Conservation (phyloP, 345 rosid genomes). For the Leavenworthia alabamica region DNA sequence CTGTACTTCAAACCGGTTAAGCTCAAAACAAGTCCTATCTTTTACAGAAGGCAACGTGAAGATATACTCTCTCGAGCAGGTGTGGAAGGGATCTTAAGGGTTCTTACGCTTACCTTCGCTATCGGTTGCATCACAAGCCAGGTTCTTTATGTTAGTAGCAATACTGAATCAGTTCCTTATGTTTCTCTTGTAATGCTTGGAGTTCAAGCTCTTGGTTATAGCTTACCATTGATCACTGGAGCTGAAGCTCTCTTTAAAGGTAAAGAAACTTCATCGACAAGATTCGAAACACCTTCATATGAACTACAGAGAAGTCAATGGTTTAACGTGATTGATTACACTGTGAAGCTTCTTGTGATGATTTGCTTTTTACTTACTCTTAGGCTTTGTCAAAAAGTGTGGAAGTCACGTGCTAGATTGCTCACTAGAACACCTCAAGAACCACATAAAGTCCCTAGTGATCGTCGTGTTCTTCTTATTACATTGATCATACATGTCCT, state of each 20-base stretch:
- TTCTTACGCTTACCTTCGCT: conserved; percentile 63
- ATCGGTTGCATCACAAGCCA: conserved; percentile 66
- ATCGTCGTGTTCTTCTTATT: conserved; percentile 45
- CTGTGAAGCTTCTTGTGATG: conserved; percentile 70
- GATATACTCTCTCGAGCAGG: conserved; percentile 73
- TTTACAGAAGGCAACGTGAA: conserved; percentile 73
- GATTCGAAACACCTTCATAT: conserved; percentile 37
- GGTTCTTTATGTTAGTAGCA: conserved; percentile 46
- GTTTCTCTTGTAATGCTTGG: conserved; percentile 83
- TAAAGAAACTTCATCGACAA: conserved; percentile 39
- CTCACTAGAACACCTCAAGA: conserved; percentile 44
- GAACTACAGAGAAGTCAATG: conserved; percentile 59
- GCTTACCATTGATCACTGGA: conserved; percentile 76
- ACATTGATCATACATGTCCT: conserved; percentile 42
- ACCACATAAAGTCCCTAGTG: conserved; percentile 61
- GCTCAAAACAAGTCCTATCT: conserved; percentile 57
- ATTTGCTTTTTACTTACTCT: conserved; percentile 59
- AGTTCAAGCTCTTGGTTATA: conserved; percentile 76
- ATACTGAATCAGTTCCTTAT: conserved; percentile 42
- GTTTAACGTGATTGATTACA: conserved; percentile 61
- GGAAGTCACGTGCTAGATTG: conserved; percentile 67
- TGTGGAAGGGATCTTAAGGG: conserved; percentile 67
- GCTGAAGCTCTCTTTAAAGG: conserved; percentile 73
- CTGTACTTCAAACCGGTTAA: conserved; percentile 46
- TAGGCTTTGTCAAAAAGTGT: conserved; percentile 76